Evolutionary conservation across 2,329 filamentous ascomycete species (phyloP), one percentile per base, ranked within the genome.

Genomic region (Paracorniculantispora psalliotae): DNA sequence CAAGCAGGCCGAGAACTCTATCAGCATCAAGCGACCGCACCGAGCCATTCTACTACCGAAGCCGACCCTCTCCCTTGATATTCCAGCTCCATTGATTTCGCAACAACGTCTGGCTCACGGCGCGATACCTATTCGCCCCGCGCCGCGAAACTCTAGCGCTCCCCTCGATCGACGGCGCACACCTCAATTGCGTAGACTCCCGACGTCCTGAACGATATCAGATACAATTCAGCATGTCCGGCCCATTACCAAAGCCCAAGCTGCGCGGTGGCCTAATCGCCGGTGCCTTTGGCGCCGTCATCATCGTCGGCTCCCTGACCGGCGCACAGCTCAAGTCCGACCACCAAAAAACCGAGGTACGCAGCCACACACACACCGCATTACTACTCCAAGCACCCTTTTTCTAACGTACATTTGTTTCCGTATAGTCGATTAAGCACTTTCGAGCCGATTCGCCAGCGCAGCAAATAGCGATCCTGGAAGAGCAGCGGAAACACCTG

Each of bases 251-350:
- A 48, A 68, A 69, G 37, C 68, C 74, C 57, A 73, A 71, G 60
- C 59, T 73, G 51, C 70, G 67, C 60, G 64, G 69, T 47, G 72
- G 69, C 58, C 59, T 74, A 28, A 63, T 68, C 58, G 79, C 79
- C n/a, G 72, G 68, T 35, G 78, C 77, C 35, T 74, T 79, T 61
- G 75, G 73, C 3, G 77, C 77, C 61, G 73, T 79, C 59, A 73
- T 79, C 61, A 70, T 76, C 60, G 77, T 79, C 33, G 78, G 79
- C 60, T 68, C 75, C 47, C 71, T 78, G 49, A 80, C 79, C 59
- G 79, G 79, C 54, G 79, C 79, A 7, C 75, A 77, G 48, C 66
- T 81, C 48, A 81, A 81, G 69, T 73, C 74, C 50, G 76, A 79
- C 61, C 71, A 75, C 60, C 77, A 81, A 62, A 79, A 74, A 64